phyloP scores from a whole-genome alignment of 2,329 filamentous ascomycete species.

The Phialophora macrospora region DNA sequence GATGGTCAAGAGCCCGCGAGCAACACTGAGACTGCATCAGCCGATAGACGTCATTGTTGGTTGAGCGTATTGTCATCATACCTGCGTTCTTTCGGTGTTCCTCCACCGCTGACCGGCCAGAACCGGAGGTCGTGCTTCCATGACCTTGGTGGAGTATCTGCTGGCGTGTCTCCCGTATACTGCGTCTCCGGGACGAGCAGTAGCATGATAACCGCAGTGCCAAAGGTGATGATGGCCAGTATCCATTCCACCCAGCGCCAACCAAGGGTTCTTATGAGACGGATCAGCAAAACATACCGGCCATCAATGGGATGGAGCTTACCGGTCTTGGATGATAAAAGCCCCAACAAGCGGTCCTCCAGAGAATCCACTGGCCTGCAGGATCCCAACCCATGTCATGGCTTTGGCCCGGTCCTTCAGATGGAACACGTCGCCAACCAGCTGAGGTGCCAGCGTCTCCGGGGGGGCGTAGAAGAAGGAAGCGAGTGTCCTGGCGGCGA shows the following conservation, averaged over 20 bases:
- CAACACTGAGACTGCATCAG: conserved; percentile 12
- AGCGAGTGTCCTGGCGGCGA: conserved; percentile 28
- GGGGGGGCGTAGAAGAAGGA: conserved; percentile 28
- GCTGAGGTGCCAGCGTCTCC: conserved; percentile 27
- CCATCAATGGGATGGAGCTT: background rate
- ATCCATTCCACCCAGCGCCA: conserved; percentile 32
- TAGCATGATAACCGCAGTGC: conserved; percentile 47
- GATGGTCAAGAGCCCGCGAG: conserved; percentile 20
- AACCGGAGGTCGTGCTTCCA: conserved; percentile 24
- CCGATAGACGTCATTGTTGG: background rate
- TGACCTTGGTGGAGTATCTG: background rate
- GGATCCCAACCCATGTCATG: conserved; percentile 27
- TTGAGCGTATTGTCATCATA: background rate
- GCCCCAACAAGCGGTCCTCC: conserved; percentile 25
- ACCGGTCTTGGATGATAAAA: conserved; percentile 26
- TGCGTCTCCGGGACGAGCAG: conserved; percentile 30
- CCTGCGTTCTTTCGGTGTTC: conserved; percentile 25
- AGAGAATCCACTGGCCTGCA: conserved; percentile 25
- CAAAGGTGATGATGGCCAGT: conserved; percentile 46
- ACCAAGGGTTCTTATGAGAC: conserved; percentile 11
- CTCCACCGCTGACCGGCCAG: conserved; percentile 26
- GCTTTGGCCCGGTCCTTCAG: conserved; percentile 27
- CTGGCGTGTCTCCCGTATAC: conserved; percentile 6
- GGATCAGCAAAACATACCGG: background rate
- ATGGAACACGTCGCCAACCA: conserved; percentile 27